These are phyloP conservation scores for Tolypocladium tropicale DNA, from an alignment of 2,329 filamentous ascomycete species.

Conservation along the genomic window DNA sequence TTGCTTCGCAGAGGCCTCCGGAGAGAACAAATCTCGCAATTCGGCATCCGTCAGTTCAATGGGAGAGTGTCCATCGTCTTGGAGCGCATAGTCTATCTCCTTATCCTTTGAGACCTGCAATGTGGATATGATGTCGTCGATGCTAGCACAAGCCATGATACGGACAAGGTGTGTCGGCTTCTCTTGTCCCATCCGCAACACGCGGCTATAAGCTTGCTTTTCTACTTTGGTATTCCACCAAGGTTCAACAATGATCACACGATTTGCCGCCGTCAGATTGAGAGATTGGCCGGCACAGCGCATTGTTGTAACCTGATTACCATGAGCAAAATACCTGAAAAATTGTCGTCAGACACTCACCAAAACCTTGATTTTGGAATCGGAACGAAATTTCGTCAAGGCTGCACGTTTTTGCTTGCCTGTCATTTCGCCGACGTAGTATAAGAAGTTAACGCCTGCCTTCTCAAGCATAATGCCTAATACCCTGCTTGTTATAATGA, in stretches of 20 bases:
- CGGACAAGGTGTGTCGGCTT: constrained; percentile 49
- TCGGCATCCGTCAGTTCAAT: too few relatives aligned
- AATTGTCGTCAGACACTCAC: constrained; percentile 14
- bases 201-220: constrained; percentile 50
- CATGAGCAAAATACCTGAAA: neutral
- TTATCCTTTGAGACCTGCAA: constrained; percentile 48
- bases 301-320: constrained; percentile 22
- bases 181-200: constrained; percentile 54
- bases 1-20: too few relatives aligned
- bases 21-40: too few relatives aligned
- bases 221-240: constrained; percentile 56
- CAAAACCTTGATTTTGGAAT: constrained; percentile 16
- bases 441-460: constrained; percentile 20
- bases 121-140: constrained; percentile 45
- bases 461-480: constrained; percentile 24
- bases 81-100: constrained; percentile 25
- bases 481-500: constrained; percentile 18
- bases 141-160: constrained; percentile 41
- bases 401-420: constrained; percentile 6
- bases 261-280: constrained; percentile 34
- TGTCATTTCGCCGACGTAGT: constrained; percentile 20
- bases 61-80: constrained; percentile 14
- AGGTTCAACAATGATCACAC: constrained; percentile 42
- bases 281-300: constrained; percentile 25
- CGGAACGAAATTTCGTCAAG: constrained; percentile 12